These are phyloP conservation scores for Camelina laxa DNA, from an alignment of 345 rosid genomes.

Conservation along the genomic window DNA sequence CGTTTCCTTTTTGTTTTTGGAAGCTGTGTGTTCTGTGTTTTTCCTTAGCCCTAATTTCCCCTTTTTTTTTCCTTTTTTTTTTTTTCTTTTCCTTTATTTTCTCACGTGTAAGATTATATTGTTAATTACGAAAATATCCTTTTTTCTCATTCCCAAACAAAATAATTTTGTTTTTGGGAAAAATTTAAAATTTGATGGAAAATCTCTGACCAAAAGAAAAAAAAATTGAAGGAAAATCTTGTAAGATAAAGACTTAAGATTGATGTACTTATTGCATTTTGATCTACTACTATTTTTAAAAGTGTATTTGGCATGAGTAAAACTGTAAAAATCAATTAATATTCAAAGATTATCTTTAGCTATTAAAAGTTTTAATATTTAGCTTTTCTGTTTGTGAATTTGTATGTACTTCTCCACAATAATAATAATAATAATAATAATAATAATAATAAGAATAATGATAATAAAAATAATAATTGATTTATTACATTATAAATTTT, in stretches of 20 bases:
- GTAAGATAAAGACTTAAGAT: too few species aligned
- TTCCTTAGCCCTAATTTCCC: constrained; percentile 15
- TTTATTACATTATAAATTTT: too few species aligned
- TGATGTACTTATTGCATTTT: not conserved
- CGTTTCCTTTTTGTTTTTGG: not conserved
- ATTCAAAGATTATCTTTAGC: not conserved
- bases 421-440: too few species aligned
- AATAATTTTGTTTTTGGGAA: not conserved
- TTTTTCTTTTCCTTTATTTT: not conserved
- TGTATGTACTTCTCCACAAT: too few species aligned
- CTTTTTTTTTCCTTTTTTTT: not conserved
- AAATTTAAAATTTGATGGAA: too few species aligned
- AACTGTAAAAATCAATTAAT: not conserved
- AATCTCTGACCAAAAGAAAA: not conserved
- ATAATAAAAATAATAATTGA: not conserved
- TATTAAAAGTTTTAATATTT: too few species aligned
- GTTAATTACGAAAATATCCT: not conserved
- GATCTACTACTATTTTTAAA: not conserved
- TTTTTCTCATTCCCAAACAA: not conserved
- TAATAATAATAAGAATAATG: too few species aligned
- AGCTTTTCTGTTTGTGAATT: not conserved
- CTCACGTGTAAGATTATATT: not conserved
- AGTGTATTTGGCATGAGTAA: not conserved
- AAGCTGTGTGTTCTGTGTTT: not conserved
- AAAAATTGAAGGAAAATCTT: not conserved